Evolutionary conservation across 2,329 filamentous ascomycete species (phyloP), one percentile per base, ranked within the genome.

Genomic region (Xylaria digitata): DNA sequence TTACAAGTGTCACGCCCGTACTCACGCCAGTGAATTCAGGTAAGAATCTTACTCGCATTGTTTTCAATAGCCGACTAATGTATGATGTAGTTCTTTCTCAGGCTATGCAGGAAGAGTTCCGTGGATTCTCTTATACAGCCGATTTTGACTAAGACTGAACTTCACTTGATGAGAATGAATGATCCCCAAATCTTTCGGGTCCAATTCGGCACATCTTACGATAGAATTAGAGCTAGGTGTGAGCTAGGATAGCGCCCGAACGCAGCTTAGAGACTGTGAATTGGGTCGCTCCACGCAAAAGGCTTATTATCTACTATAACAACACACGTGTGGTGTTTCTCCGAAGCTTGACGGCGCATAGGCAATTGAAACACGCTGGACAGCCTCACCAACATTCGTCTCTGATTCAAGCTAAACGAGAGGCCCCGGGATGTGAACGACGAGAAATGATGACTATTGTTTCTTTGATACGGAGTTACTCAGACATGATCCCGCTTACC

Each of bases 61-160:
- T 26, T 45, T 52, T 69, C 1, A 32, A 19, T 6, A 6, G 70
- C n/a, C 34, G 23, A 54, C 76, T 82, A 67, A 76, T 50, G 1
- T 19, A 11, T 46, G 11, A n/a, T 40, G 49, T 73, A 97, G 96
- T 99, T 50, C 87, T 99, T 70, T 97, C 95, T 32, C 96, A 98
- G 84, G 93, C 94, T 49, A 98, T 98, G 94, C 96, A 99, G 83
- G 96, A 99, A 83, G 94, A 99, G 80, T 99, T 99, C 91, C 90
- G 96, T 66, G 96, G 96, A 72, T 99, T 99, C 84, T 98, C 95
- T 30, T 99, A 99, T 82, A 96, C 93, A 59, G 92, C 93, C 67
- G 94, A 97, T 80, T 96, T 96, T 82, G 91, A 91, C 69, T 94
- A 83, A 78, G 55, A 55, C 26, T 19, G 71, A 61, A 55, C 57